A percentile compares a stretch with the other conserved stretches of the same genome.
Evolutionary conservation across 2,329 filamentous ascomycete species (phyloP).

Genomic region (Cercospora sojina): DNA sequence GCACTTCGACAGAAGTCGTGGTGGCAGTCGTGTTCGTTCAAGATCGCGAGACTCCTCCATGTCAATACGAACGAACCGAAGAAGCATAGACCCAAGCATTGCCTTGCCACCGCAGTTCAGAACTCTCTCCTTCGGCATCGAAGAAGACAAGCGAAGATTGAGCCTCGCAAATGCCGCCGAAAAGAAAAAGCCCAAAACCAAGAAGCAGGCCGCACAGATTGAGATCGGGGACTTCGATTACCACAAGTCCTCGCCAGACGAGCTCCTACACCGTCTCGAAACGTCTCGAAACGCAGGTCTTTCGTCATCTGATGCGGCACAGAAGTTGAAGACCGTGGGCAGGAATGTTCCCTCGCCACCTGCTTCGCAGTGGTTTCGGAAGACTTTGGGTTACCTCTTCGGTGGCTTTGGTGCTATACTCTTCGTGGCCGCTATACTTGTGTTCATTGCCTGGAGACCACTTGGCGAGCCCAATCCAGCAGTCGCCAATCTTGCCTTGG

Average conservation of each 20-base stretch:
- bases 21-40: constrained; percentile 18
- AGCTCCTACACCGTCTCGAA: constrained; percentile 60
- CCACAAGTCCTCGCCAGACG: constrained; percentile 60
- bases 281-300: constrained; percentile 60
- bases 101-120: constrained; percentile 47
- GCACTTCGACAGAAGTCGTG: constrained; percentile 16
- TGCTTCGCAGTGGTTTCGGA: constrained; percentile 58
- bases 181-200: constrained; percentile 34
- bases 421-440: constrained; percentile 65
- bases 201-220: constrained; percentile 16
- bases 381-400: constrained; percentile 69
- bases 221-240: constrained; percentile 58
- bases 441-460: constrained; percentile 75
- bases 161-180: constrained; percentile 29
- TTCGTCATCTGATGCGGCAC: constrained; percentile 56
- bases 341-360: constrained; percentile 66
- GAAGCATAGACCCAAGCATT: constrained; percentile 45
- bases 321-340: constrained; percentile 60
- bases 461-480: constrained; percentile 55
- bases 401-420: constrained; percentile 73
- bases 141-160: constrained; percentile 33
- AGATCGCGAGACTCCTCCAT: constrained; percentile 35
- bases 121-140: constrained; percentile 48
- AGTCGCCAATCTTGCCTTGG: constrained; percentile 68
- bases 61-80: constrained; percentile 40